phyloP scores from a whole-genome alignment of 208 protist species.

The Porcisia hertigi region DNA sequence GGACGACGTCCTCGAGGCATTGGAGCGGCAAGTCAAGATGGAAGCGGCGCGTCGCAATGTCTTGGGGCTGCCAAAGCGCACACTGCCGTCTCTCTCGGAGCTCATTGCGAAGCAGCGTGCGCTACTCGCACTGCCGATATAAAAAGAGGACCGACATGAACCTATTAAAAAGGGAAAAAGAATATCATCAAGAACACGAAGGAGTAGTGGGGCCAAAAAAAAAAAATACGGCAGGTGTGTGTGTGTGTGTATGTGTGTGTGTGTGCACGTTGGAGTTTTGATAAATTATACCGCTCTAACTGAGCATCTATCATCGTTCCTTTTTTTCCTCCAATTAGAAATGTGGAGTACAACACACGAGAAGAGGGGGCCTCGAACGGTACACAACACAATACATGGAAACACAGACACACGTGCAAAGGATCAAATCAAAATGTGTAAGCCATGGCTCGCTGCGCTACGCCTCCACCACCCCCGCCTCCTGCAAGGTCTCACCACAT shows the following conservation, averaged over 20 bases:
- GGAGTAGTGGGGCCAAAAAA: no score
- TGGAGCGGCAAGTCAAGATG: constrained; percentile 39
- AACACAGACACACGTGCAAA: neutral
- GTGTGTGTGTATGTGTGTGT: constrained; percentile 9
- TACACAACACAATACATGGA: neutral
- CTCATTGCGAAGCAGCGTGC: constrained; percentile 75
- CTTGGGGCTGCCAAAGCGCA: constrained; percentile 63
- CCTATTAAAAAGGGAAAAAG: neutral
- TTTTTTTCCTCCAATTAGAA: no score
- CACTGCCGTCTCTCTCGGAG: constrained; percentile 51
- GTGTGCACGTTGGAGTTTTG: neutral
- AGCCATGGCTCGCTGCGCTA: neutral
- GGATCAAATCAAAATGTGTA: neutral
- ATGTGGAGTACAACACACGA: neutral
- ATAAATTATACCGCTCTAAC: no score
- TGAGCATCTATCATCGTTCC: no score
- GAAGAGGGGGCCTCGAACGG: neutral
- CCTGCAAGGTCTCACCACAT: no score
- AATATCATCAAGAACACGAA: no score
- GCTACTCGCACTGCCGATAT: constrained; percentile 66
- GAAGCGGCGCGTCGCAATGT: constrained; percentile 61
- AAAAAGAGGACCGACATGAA: neutral
- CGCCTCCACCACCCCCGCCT: neutral
- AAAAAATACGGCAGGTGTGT: neutral
- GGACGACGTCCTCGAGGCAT: constrained; percentile 43